Evolutionary conservation across 176 grass and related monocot species (phyloP).

Genomic region (Tillandsia fasciculata): DNA sequence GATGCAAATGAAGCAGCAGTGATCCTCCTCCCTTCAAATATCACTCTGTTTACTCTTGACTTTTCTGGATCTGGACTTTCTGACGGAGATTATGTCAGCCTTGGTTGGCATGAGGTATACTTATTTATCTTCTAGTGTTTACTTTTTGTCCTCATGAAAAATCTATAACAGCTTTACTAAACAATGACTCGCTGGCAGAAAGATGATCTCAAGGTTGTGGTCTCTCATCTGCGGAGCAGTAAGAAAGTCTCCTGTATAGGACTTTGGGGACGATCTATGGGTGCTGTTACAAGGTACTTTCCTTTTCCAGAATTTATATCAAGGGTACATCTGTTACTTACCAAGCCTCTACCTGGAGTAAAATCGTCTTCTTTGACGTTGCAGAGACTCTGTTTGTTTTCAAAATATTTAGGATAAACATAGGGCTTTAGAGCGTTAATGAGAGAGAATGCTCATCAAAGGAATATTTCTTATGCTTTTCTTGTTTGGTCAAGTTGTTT

Average conservation of each 20-base stretch:
- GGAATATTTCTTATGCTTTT: neutral
- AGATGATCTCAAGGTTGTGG: constrained; percentile 82
- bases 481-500: neutral
- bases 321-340: neutral
- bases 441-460: too few species aligned
- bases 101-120: constrained; percentile 97
- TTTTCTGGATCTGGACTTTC: constrained; percentile 96
- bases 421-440: too few species aligned
- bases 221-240: constrained; percentile 62
- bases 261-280: constrained; percentile 96
- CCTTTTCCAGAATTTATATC: constrained; percentile 3
- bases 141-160: neutral
- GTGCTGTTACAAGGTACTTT: constrained; percentile 88
- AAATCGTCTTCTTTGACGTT: too few species aligned
- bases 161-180: neutral
- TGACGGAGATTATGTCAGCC: constrained; percentile 86
- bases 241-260: constrained; percentile 94
- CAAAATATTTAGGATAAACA: too few species aligned
- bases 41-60: constrained; percentile 92
- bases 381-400: too few species aligned
- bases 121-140: constrained; percentile 25
- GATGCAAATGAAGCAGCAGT: constrained; percentile 94
- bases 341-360: too few species aligned
- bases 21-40: constrained; percentile 91
- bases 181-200: constrained; percentile 41